Percentiles rank a stretch among this genome's conserved stretches.
phyloP scores from a whole-genome alignment of 2,329 filamentous ascomycete species.

The Colletotrichum ledebouriae region DNA sequence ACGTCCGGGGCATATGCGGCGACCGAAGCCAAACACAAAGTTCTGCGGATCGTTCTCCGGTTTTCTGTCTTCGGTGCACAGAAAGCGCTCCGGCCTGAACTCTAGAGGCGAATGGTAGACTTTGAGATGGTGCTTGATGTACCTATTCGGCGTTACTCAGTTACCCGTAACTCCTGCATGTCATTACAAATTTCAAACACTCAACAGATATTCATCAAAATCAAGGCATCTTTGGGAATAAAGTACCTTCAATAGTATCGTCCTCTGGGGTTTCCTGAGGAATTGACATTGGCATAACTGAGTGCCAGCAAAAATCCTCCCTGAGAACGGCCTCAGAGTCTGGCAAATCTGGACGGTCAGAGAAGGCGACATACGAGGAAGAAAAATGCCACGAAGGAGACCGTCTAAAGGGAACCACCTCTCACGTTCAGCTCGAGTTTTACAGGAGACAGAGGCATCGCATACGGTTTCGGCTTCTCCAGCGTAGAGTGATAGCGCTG shows the following conservation, averaged over 20 bases:
- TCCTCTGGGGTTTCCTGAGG: slow-evolving; percentile 52
- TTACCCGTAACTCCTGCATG: too few species aligned
- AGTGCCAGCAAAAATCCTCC: slow-evolving; percentile 68
- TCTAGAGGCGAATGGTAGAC: not conserved
- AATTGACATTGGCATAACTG: slow-evolving; percentile 61
- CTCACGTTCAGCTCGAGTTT: accelerated
- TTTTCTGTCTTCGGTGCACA: not conserved
- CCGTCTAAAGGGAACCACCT: slow-evolving; percentile 41
- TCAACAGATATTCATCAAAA: slow-evolving; percentile 47
- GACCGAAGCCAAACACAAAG: slow-evolving; percentile 8
- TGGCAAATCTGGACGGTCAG: slow-evolving; percentile 62
- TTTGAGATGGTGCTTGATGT: slow-evolving; percentile 1
- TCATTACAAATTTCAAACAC: not conserved
- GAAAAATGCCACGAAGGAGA: slow-evolving; percentile 55
- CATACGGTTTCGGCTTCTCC: slow-evolving; percentile 41
- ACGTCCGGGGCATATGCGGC: slow-evolving; percentile 4
- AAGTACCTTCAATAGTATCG: not conserved
- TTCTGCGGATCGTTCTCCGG: not conserved
- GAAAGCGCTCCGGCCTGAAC: not conserved
- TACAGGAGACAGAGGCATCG: slow-evolving; percentile 35
- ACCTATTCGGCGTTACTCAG: not conserved
- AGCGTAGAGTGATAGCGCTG: slow-evolving; percentile 31
- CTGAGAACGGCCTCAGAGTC: slow-evolving; percentile 68
- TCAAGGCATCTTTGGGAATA: slow-evolving; percentile 26
- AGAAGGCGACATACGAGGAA: slow-evolving; percentile 57